These are phyloP conservation scores for Tripterygium wilfordii DNA, from an alignment of 177 flowering plant species.

Conservation along the genomic window DNA sequence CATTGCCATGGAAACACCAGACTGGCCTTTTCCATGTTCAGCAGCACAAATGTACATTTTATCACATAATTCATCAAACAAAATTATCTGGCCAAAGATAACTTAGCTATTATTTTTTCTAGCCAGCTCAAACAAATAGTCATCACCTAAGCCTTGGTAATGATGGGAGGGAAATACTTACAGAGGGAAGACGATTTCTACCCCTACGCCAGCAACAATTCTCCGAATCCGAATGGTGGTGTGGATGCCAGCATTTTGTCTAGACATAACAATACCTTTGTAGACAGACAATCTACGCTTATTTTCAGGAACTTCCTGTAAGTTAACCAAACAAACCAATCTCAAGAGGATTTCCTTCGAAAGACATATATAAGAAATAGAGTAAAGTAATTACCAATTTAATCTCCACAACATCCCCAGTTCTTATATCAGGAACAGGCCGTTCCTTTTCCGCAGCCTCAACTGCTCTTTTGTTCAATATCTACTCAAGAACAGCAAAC, in stretches of 20 bases:
- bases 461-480: constrained; percentile 75
- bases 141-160: too few relatives aligned
- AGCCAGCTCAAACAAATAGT: too few relatives aligned
- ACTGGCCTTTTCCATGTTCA: not conserved
- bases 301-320: constrained; percentile 86
- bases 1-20: not conserved
- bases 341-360: not conserved
- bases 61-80: not conserved
- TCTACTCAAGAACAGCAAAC: constrained; percentile 34
- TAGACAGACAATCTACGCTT: constrained; percentile 63
- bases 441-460: constrained; percentile 64
- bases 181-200: constrained; percentile 93
- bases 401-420: constrained; percentile 83
- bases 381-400: constrained; percentile 53
- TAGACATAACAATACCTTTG: constrained; percentile 87
- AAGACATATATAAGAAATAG: not conserved
- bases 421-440: constrained; percentile 71
- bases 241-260: constrained; percentile 96
- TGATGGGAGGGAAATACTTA: constrained; percentile 36
- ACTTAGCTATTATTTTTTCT: not conserved
- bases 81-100: not conserved
- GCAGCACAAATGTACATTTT: not conserved
- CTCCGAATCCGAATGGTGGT: constrained; percentile 87
- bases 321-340: constrained; percentile 10
- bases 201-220: constrained; percentile 85